Base-by-base conservation (phyloP, 805 yeast species). In the Candida orba region DNA sequence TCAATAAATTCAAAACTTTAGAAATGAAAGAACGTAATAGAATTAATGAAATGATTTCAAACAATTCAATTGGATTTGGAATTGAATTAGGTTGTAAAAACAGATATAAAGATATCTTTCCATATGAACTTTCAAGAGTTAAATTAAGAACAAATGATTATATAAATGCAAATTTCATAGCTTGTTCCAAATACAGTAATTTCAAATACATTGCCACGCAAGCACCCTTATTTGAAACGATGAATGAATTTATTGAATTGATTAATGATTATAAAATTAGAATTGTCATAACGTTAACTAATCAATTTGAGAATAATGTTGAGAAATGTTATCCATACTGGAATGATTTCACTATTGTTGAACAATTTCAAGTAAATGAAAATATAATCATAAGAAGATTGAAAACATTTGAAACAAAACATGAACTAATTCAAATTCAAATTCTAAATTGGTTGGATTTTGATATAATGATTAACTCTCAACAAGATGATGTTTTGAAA, bases 301-400 rank as follows among this genome's bases (percentile, higher is more conserved):
- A 80, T 23, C 85, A 83, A 51, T 67, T 65, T 48, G 97, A 91
- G 60, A 80, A 82, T 52, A 81, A 84, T 2, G 73, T 84, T 33
- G 84, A 78, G 52, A 90, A 91, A 64, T 91, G 97, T 64, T 76
- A 76, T 33, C 76, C 86, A 31, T 91, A 78, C 63, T 93, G 98
- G 97, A 61, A 78, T 4, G 87, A 86, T 4, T 52, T 49, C 15
- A 39, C 45, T 4, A 32, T 46, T 3, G 14, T 47, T 22, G 52
- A 50, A 33, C 44, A 46, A 4, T n/a, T 36, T 4, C 34, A 44
- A 17, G 6, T 46, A 59, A 25, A 61, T 58, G 29, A 27, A 9
- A 39, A 57, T 49, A 62, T 52, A 45, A 57, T 47, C 36, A 48
- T 75, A 0, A 65, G 88, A 43, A 58, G 72, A 43, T 65, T 84